Evolutionary conservation across 495 filamentous ascomycete genomes (phyloP), one percentile per base, ranked within the genome.

Genomic region (Neurospora sp.): DNA sequence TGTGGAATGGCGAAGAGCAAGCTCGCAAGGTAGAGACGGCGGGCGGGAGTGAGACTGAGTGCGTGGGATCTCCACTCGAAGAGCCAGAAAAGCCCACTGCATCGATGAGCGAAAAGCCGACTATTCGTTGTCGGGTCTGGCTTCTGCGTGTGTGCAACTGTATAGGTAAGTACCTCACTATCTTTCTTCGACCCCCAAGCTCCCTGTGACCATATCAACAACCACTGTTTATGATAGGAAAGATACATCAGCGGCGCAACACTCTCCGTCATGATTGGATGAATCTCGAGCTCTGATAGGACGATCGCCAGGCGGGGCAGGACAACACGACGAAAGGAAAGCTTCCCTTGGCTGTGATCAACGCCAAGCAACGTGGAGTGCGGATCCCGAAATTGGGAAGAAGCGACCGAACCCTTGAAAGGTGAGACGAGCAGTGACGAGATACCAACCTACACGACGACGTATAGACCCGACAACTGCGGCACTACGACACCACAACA

Each of bases 321-420:
- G 45, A 31, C 54, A 62, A 8, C 54, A 66, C 24, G 15, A 34
- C 28, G 28, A 34, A 17, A 19, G 15, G 9, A 48, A 62, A 9
- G 28, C 54, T 31, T 62, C 54, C 5, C 24, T 59, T 59, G 24
- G 54, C 13, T 19, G 31, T 59, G 73, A 74, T 74, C 54, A 69
- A 19, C 73, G 73, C 73, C 73, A 74, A 74, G 73, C 70, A 74
- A 74, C 70, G 70, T 71, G 70, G 73, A 69, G 24, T 71, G 73
- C 70, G 70, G 54, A 72, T 71, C 71, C 43, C 36, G 71, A 72
- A 34, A 54, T 31, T 71, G 24, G 21, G 45, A 71, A 62, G 54
- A 31, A 62, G 48, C 24, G 48, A 31, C 24, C 11, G 24, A 59
- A 62, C 24, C 28, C 54, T 62, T 17, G 24, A 62, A 62, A 62